A percentile compares a stretch with the other conserved stretches of the same genome.
These are phyloP conservation scores for Pleurozium schreberi DNA, from an alignment of 225 moss, liverwort and hornwort species.

Conservation along the genomic window DNA sequence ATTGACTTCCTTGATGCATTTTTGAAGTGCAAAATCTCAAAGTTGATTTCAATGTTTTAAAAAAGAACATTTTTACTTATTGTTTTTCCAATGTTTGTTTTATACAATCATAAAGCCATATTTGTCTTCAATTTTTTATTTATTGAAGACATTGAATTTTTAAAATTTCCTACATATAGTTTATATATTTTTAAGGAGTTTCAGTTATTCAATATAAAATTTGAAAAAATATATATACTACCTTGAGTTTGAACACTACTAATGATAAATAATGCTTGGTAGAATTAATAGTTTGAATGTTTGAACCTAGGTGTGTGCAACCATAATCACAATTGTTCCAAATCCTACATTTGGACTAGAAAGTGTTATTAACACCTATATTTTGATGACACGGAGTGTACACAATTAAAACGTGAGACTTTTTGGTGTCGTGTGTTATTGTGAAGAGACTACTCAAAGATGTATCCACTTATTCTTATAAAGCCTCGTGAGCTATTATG, in stretches of 20 bases:
- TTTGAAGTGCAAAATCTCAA: neutral
- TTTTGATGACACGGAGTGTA: fast-evolving
- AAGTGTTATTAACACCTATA: no score
- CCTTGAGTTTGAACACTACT: neutral
- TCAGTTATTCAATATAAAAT: neutral
- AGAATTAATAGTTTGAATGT: neutral
- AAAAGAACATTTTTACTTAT: no score
- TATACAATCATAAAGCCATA: no score
- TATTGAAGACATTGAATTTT: no score
- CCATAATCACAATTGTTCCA: no score
- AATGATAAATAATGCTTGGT: neutral
- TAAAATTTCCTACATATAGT: fast-evolving
- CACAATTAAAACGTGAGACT: neutral
- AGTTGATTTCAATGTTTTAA: no score
- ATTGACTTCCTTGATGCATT: no score
- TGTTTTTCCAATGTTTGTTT: no score
- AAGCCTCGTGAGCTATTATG: neutral
- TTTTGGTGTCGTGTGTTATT: neutral
- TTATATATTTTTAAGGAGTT: neutral
- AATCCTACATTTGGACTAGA: neutral
- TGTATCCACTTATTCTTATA: no score
- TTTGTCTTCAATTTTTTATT: no score
- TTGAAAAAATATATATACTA: no score
- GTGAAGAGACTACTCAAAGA: no score
- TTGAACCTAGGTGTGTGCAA: neutral